A percentile compares a stretch with the other conserved stretches of the same genome.
Conservation (phyloP, 2,329 filamentous ascomycete genomes). For the Sporothrix dimorphospora region DNA sequence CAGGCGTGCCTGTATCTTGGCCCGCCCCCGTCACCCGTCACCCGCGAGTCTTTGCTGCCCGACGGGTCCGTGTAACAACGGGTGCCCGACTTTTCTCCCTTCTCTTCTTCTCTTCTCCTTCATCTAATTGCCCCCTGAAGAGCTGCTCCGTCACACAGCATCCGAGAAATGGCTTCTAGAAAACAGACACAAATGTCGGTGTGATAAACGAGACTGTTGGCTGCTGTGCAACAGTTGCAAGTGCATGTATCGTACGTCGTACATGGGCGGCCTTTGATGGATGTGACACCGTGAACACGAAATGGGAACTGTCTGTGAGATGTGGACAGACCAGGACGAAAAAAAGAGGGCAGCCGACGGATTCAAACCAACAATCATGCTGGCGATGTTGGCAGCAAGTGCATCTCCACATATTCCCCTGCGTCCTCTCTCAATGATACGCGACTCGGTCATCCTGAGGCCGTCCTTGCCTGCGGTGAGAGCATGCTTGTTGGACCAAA, state of each 20-base stretch:
- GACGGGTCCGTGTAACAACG: not conserved
- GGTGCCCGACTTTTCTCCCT: not conserved
- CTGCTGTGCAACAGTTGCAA: slow-evolving; percentile 5
- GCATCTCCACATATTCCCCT: not conserved
- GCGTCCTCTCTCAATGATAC: not conserved
- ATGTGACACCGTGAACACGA: slow-evolving; percentile 4
- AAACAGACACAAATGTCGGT: slow-evolving; percentile 8
- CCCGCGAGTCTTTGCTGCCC: slow-evolving; percentile 3
- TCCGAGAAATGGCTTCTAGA: not conserved
- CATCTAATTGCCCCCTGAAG: not conserved
- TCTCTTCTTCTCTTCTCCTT: not conserved
- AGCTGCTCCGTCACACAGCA: not conserved
- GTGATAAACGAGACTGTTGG: not conserved
- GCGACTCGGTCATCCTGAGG: not conserved
- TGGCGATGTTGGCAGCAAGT: not conserved
- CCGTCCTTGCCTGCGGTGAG: not conserved
- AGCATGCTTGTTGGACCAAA: not conserved
- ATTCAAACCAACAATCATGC: not conserved
- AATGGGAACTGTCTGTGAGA: not conserved
- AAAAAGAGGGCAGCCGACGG: not conserved
- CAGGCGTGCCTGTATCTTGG: not conserved
- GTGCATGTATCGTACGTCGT: not conserved
- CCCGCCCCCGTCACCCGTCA: not conserved
- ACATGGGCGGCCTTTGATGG: not conserved
- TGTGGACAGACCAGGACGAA: not conserved